These are phyloP conservation scores for Monilinia fructicola DNA, from an alignment of 2,329 filamentous ascomycete species.

Conservation along the genomic window DNA sequence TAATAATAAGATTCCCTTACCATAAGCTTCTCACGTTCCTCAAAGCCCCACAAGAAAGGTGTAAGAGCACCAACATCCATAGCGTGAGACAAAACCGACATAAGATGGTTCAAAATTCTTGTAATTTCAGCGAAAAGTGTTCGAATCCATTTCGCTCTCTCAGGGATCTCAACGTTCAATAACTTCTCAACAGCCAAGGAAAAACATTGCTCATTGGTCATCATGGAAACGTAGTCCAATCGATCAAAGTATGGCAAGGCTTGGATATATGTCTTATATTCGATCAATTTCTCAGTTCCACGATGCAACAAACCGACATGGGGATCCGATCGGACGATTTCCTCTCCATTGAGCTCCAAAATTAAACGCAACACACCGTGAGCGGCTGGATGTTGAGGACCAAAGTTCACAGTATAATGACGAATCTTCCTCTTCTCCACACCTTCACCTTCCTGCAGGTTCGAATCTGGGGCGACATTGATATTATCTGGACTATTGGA, in stretches of 20 bases:
- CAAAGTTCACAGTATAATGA: slow-evolving; percentile 99
- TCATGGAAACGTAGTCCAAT: slow-evolving; percentile 99
- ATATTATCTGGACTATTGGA: slow-evolving; percentile 47
- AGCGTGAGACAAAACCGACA: slow-evolving; percentile 95
- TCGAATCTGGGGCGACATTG: slow-evolving; percentile 41
- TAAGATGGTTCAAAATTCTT: slow-evolving; percentile 91
- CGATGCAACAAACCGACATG: slow-evolving; percentile 95
- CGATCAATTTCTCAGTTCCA: slow-evolving; percentile 98
- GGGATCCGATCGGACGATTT: slow-evolving; percentile 93
- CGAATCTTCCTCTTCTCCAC: slow-evolving; percentile 77
- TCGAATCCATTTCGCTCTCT: slow-evolving; percentile 94
- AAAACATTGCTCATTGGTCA: slow-evolving; percentile 99
- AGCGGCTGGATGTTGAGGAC: slow-evolving; percentile 95
- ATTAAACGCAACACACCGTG: slow-evolving; percentile 98
- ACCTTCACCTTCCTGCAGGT: slow-evolving; percentile 45
- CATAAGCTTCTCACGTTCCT: slow-evolving; percentile 99
- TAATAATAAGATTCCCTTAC: slow-evolving; percentile 53
- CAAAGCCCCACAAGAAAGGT: slow-evolving; percentile 98
- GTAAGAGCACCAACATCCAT: slow-evolving; percentile 99
- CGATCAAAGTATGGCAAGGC: slow-evolving; percentile 98
- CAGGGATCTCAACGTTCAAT: slow-evolving; percentile 92
- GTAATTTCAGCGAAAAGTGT: slow-evolving; percentile 96
- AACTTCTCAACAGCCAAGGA: slow-evolving; percentile 96
- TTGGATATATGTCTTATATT: slow-evolving; percentile 99
- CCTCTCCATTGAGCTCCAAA: slow-evolving; percentile 95